Base-by-base conservation (phyloP, 2,329 filamentous ascomycete genomes). In the Penicillium sp. region DNA sequence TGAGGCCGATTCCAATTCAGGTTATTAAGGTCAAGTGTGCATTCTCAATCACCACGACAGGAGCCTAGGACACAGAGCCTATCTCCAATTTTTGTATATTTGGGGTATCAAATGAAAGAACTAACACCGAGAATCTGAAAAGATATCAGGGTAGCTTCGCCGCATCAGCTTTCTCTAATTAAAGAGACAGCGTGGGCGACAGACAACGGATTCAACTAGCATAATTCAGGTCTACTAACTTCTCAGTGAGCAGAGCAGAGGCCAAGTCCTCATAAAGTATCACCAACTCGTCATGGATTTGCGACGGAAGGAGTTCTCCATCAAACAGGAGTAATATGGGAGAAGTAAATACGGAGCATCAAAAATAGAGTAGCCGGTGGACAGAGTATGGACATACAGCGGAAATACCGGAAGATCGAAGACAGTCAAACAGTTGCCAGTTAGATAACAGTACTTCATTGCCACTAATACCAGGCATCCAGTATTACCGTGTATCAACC, bases 401-500 rank as follows among this genome's bases (percentile, higher is more conserved):
- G 7, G 11, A 48, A 48, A 48, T 48, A 48, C 45, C 16, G 45
- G 45, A 7, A 48, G 45, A 30, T 30, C 30, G 25, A 48, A 30
- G 14, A n/a, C 26, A 8, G 10, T 8, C 16, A 1, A 26, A 30
- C 28, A 48, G 8, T 30, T 30, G n/a, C 45, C 26, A 6, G 1
- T 13, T 1, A 2, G 10, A 19, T 10, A 3, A 16, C 26, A 30
- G 14, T 28, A 13, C 2, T 48, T n/a, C 0, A 35, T 13, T 3
- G 48, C 48, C 48, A 51, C 22, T 13, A 51, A 51, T 35, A 51
- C 37, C 35, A 53, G 33, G 11, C 30, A 13, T 1, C 3, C 5
- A 2, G 22, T 38, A 53, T 26, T 8, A 26, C 6, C 2, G 13
- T 26, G 14, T 59, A 48, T 57, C 54, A 52, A 51, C 66, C 67